Evolutionary conservation across 495 filamentous ascomycete species (phyloP).

Genomic region (Pyrenula massariospora): DNA sequence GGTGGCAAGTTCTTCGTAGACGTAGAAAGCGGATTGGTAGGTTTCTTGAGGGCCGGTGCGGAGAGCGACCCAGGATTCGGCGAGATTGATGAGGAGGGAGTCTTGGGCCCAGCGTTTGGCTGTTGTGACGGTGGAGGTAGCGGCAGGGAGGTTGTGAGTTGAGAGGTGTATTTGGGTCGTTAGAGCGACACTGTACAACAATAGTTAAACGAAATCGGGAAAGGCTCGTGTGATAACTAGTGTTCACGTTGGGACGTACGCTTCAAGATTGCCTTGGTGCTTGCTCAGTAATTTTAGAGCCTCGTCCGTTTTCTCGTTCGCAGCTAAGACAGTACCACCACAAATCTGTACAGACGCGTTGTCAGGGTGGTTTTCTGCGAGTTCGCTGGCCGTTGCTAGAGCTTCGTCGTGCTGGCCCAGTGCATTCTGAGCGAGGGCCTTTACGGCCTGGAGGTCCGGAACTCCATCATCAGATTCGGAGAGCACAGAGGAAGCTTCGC

Average conservation of each 20-base stretch:
- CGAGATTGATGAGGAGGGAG: conserved; percentile 83
- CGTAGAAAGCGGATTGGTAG: conserved; percentile 96
- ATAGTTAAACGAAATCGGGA: neutral
- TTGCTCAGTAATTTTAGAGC: conserved; percentile 65
- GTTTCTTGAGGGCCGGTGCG: conserved; percentile 39
- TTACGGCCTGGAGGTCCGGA: conserved; percentile 69
- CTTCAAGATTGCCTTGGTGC: conserved; percentile 74
- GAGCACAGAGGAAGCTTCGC: conserved; percentile 60
- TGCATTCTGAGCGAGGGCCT: conserved; percentile 59
- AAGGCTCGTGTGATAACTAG: neutral
- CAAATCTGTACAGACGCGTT: conserved; percentile 75
- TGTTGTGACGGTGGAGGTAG: conserved; percentile 76
- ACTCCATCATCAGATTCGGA: conserved; percentile 49
- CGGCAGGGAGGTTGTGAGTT: conserved; percentile 83
- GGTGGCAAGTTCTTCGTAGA: conserved; percentile 93
- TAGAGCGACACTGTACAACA: conserved; percentile 44
- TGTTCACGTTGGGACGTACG: conserved; percentile 41
- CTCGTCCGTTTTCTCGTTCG: conserved; percentile 67
- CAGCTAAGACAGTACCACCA: conserved; percentile 65
- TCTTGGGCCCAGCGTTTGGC: conserved; percentile 95
- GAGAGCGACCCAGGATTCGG: conserved; percentile 89
- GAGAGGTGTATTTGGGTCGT: conserved; percentile 84
- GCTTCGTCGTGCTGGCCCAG: conserved; percentile 49
- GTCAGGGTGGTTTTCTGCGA: conserved; percentile 52
- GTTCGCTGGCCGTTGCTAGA: conserved; percentile 46